Evolutionary conservation across 1,284 basidiomycete species (phyloP).

Genomic region (Stereum hirsutum): DNA sequence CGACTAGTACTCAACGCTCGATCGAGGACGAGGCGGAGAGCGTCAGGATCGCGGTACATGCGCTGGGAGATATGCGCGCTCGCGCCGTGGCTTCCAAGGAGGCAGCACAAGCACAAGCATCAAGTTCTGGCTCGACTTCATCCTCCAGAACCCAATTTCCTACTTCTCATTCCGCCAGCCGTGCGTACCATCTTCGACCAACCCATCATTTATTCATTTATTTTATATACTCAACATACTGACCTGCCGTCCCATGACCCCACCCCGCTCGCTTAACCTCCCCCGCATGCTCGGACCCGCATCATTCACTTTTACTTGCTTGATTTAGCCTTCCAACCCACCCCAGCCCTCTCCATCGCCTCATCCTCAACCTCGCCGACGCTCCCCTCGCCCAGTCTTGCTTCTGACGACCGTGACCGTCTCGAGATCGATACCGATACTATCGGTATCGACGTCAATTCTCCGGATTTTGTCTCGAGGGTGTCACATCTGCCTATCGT

Average conservation of each 20-base stretch:
- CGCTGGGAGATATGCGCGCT: conserved; percentile 62
- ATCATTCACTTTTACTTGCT: not conserved
- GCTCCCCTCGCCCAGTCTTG: conserved; percentile 9
- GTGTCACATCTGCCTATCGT: conserved; percentile 49
- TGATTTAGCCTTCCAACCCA: conserved; percentile 22
- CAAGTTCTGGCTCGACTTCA: not conserved
- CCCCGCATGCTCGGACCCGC: not conserved
- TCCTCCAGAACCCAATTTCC: conserved; percentile 5
- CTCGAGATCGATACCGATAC: conserved; percentile 14
- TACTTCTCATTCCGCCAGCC: conserved; percentile 19
- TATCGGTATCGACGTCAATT: conserved; percentile 15
- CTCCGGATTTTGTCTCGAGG: conserved; percentile 36
- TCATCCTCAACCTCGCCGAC: conserved; percentile 25
- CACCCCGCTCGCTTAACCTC: too few species aligned
- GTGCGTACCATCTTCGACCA: conserved; percentile 14
- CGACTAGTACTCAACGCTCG: too few species aligned
- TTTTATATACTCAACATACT: too few species aligned
- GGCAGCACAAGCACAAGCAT: not conserved
- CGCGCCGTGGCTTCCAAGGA: conserved; percentile 15
- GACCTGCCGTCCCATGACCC: too few species aligned
- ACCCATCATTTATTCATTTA: not conserved
- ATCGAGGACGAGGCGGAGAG: conserved; percentile 38
- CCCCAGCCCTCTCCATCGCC: conserved; percentile 24
- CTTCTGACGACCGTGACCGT: conserved; percentile 7
- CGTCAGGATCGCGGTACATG: conserved; percentile 59